Evolutionary conservation across 345 rosid species (phyloP), one percentile per base, ranked within the genome.

Genomic region (Populus simonii): DNA sequence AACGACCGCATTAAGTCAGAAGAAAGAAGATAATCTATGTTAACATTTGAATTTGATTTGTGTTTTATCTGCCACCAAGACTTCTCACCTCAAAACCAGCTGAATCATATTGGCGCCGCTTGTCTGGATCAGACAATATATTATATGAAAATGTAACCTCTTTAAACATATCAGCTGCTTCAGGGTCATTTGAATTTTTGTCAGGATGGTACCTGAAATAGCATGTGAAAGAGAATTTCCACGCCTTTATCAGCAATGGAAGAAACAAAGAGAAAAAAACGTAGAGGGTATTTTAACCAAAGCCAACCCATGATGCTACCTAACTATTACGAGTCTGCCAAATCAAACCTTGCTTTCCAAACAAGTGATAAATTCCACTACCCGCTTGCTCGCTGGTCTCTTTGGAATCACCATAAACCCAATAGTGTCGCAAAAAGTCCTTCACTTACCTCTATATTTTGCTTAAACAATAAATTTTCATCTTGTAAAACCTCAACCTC

Each of bases 11-110:
- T 23, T 59, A 51, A 17, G 36, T n/a, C 13, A 45, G 29, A 71
- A 47, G 47, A 31, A 70, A 43, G 29, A 69, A 22, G 23, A 69
- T 39, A 45, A 41, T 38, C 53, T 13, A 38, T 41, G 17, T 69
- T 22, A 31, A 11, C 72, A n/a, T 45, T 41, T 12, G n/a, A 41
- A 16, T 35, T 10, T 6, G n/a, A 79, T 13, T 57, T 29, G 25
- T 2, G 15, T 61, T 65, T 45, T 66, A 38, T 13, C 55, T 23
- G 39, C 31, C 13, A 51, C 72, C 65, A 16, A 57, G 35, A 29
- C 35, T 83, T 74, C 92, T 86, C 80, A 91, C 99, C 98, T 94
- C 98, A 88, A 92, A 96, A 82, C 99, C 99, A 73, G 99, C 96
- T 16, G 90, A 70, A 77, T 96, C 99, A 82, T 86, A 96, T 76